Percentiles rank a stretch among this genome's conserved stretches.
Evolutionary conservation across 257 asterid species (phyloP).

Genomic region (Capsicum pubescens): DNA sequence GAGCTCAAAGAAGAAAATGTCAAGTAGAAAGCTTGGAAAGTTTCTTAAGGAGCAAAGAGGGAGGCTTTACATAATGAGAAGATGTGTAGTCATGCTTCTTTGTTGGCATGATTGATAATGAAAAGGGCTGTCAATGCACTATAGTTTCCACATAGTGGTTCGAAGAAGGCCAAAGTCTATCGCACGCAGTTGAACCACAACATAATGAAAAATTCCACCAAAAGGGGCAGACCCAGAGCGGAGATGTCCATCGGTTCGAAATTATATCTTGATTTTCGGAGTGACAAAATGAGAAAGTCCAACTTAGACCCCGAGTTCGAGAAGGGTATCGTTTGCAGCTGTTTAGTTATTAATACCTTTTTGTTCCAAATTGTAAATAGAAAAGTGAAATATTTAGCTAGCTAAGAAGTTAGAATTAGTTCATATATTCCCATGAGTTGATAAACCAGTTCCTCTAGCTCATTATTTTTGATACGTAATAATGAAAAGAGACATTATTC

Average conservation of each 20-base stretch:
- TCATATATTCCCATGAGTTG: not conserved
- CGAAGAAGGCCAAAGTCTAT: too few relatives aligned
- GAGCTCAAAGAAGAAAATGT: conserved; percentile 49
- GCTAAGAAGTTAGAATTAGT: not conserved
- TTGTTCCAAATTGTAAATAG: conserved; percentile 8
- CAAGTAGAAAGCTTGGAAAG: conserved; percentile 52
- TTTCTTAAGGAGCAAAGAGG: conserved; percentile 68
- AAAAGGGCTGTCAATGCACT: not conserved
- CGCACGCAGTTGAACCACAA: not conserved
- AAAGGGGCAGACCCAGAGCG: not conserved
- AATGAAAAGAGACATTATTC: not conserved
- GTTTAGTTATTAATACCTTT: not conserved
- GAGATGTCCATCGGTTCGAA: not conserved
- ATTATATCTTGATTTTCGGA: not conserved
- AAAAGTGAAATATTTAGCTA: conserved; percentile 11
- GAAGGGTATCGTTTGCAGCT: not conserved
- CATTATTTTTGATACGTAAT: not conserved
- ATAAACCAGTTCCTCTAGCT: not conserved
- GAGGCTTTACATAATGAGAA: conserved; percentile 58
- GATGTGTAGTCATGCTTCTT: conserved; percentile 83
- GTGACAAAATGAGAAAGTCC: not conserved
- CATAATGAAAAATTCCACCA: not conserved
- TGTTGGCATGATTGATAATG: conserved; percentile 59
- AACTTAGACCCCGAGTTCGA: not conserved
- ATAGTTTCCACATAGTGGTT: too few relatives aligned